Percentiles rank a stretch among this genome's conserved stretches.
phyloP scores from a whole-genome alignment of 441 rosid species.

The Codiaeum variegatum region DNA sequence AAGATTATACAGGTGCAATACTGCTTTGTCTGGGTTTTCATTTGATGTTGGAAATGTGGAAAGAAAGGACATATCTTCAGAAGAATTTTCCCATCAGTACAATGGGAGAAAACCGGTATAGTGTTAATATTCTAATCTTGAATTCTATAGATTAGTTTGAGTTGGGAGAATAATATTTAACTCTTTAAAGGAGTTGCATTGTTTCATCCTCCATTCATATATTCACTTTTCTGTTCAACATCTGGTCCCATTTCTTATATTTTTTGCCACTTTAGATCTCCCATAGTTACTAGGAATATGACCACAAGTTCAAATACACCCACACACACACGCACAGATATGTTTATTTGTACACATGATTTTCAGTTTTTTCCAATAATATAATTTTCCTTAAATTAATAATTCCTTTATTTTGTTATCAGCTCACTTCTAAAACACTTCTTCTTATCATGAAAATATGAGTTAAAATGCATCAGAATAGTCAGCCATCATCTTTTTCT shows the following conservation, averaged over 20 bases:
- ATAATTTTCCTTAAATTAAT: background rate
- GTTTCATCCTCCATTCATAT: background rate
- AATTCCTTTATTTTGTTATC: background rate
- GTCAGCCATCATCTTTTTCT: background rate
- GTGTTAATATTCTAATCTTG: slow-evolving; percentile 6
- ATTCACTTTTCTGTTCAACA: background rate
- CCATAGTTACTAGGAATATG: background rate
- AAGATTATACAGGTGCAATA: slow-evolving; percentile 78
- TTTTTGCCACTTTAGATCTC: too few species aligned
- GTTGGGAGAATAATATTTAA: background rate
- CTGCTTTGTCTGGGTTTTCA: slow-evolving; percentile 57
- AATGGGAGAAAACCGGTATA: slow-evolving; percentile 77
- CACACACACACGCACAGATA: too few species aligned
- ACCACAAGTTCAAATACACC: background rate
- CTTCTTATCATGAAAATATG: background rate
- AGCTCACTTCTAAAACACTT: background rate
- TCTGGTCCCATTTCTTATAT: background rate
- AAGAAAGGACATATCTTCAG: slow-evolving; percentile 52
- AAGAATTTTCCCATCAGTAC: slow-evolving; percentile 53
- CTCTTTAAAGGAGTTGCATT: background rate
- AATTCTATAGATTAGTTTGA: background rate
- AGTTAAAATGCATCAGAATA: slow-evolving; percentile 3
- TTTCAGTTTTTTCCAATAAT: background rate
- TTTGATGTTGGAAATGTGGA: slow-evolving; percentile 75
- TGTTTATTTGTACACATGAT: background rate